Base-by-base conservation (phyloP, 2,329 filamentous ascomycete species). In the Pestalotiopsis sp. region DNA sequence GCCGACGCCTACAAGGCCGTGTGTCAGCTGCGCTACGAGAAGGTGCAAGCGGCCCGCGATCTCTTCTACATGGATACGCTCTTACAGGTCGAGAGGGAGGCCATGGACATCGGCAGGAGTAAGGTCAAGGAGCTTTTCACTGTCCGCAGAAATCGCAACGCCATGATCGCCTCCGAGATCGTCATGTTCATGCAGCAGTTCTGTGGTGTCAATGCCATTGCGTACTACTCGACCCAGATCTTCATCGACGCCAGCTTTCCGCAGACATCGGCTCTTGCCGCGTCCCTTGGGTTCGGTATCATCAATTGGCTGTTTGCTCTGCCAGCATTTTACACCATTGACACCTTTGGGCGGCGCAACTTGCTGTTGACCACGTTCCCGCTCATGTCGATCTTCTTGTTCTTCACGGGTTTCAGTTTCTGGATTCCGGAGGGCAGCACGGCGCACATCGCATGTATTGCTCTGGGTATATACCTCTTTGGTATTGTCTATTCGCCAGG, bases 101-200 rank as follows among this genome's bases (percentile, higher is more conserved):
- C 80, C n/a, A 84, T 87, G 79, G 78, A 82, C 1, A 79, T 85
- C 4, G 83, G 86, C 14, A 78, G 83, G 68, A 85, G 80, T 70
- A 84, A 85, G 68, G 68, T 90, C 69, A 81, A 85, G 72, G 89
- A 91, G 73, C 77, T 92, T 31, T 82, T 91, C 64, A 87, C 84
- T 0, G 82, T 91, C 23, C 87, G 88, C 14, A 86, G 90, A 61
- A 91, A 91, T 75, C 85, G 89, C 20, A 86, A 89, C 67, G 89
- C 87, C 2, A 83, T 89, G 79, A 73, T 89, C 17, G 89, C 88
- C 1, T 89, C 86, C 0, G 83, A 89, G 73, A 85, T 90, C 57
- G 87, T 90, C 69, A 91, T 91, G 89, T 91, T 90, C 70, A 86
- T 90, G 85, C 89, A 92, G 73, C 89, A 69, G 49, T 84, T 80